A percentile compares a stretch with the other conserved stretches of the same genome.
Conservation (phyloP, 2,329 filamentous ascomycete species). For the Cercospora sojina region DNA sequence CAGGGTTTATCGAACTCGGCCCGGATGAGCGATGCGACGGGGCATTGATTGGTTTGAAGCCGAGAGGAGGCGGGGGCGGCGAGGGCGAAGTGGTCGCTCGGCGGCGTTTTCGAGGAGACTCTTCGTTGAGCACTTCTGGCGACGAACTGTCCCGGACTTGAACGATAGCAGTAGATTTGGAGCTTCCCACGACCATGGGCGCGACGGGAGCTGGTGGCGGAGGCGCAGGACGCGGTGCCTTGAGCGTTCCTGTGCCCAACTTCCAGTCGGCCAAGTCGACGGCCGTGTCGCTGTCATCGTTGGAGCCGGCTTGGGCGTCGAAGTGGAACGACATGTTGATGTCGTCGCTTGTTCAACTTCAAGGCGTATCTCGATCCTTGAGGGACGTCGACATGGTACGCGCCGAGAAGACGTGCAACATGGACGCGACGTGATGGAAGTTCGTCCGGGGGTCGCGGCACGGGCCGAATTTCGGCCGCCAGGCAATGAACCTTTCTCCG, state of each 20-base stretch:
- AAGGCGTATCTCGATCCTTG: slow-evolving; percentile 2
- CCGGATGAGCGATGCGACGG: slow-evolving; percentile 7
- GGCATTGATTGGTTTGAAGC: slow-evolving; percentile 26
- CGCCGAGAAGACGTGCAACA: background rate
- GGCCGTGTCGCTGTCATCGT: slow-evolving; percentile 24
- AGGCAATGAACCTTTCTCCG: slow-evolving; percentile 1
- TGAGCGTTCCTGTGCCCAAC: background rate
- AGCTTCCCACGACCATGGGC: slow-evolving; percentile 22
- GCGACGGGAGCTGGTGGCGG: slow-evolving; percentile 24
- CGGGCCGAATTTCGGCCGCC: background rate
- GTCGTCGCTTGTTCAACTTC: background rate
- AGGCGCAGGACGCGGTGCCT: slow-evolving; percentile 7
- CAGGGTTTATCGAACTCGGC: slow-evolving; percentile 12
- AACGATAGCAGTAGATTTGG: background rate
- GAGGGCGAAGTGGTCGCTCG: slow-evolving; percentile 5
- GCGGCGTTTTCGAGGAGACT: slow-evolving; percentile 15
- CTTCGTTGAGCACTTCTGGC: slow-evolving; percentile 12
- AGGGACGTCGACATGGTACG: background rate
- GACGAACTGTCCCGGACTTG: slow-evolving; percentile 19
- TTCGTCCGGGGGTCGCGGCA: background rate
- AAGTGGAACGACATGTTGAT: slow-evolving; percentile 33
- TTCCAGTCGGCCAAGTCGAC: slow-evolving; percentile 35
- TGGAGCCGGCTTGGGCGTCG: slow-evolving; percentile 30
- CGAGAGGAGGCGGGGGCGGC: slow-evolving; percentile 6
- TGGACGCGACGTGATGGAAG: background rate